Evolutionary conservation across 148 eudicot species (phyloP).

Genomic region (Chenopodium suecicum): DNA sequence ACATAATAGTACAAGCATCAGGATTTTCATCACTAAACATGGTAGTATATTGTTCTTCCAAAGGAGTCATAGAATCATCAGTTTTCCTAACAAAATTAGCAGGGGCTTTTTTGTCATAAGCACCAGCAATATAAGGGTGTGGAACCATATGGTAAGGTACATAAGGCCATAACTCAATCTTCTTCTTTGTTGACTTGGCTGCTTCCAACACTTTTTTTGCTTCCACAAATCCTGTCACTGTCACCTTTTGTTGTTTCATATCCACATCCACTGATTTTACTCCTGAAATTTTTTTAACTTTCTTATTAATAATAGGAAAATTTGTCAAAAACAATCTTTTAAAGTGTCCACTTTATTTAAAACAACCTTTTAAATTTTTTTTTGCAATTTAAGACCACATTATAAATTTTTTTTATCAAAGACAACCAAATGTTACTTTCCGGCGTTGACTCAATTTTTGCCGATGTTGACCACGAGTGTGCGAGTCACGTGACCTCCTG

Average conservation of each 20-base stretch:
- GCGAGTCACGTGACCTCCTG: too few relatives aligned
- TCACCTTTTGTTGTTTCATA: constrained; percentile 69
- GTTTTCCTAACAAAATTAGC: constrained; percentile 55
- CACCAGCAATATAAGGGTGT: constrained; percentile 61
- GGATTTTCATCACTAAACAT: constrained; percentile 79
- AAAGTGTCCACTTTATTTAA: too few relatives aligned
- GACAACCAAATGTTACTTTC: too few relatives aligned
- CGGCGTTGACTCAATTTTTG: too few relatives aligned
- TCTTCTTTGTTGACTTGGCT: constrained; percentile 56
- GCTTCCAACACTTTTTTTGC: constrained; percentile 56
- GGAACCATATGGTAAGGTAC: constrained; percentile 63
- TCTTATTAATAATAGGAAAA: too few relatives aligned
- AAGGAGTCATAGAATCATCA: constrained; percentile 44
- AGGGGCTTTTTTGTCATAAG: constrained; percentile 85
- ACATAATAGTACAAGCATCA: constrained; percentile 67
- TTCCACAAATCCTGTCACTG: constrained; percentile 67
- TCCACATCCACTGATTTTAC: constrained; percentile 67
- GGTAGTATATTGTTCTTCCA: constrained; percentile 65
- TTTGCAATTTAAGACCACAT: too few relatives aligned
- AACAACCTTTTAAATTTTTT: too few relatives aligned
- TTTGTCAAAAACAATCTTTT: too few relatives aligned
- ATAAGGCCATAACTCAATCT: constrained; percentile 69
- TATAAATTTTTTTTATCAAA: too few relatives aligned
- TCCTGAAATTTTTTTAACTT: constrained; percentile 27
- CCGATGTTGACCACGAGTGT: too few relatives aligned